Percentiles rank a stretch among this genome's conserved stretches.
These are phyloP conservation scores for Ogataea corticis DNA, from an alignment of 805 yeast genomes.

Conservation along the genomic window DNA sequence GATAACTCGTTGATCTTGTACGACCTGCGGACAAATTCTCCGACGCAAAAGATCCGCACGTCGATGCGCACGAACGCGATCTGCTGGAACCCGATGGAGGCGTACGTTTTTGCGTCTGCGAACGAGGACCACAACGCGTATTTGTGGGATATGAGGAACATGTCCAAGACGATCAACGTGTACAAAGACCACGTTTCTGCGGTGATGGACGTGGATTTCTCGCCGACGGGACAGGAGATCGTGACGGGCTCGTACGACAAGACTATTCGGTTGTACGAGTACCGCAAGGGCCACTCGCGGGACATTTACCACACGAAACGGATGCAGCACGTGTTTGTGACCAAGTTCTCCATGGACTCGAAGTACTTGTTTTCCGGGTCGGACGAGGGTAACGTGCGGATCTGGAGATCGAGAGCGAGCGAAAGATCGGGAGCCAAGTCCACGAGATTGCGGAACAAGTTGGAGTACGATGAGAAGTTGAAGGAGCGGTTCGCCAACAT, in stretches of 20 bases:
- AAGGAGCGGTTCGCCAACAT: slow-evolving; percentile 90
- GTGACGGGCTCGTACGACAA: slow-evolving; percentile 96
- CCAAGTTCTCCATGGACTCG: slow-evolving; percentile 84
- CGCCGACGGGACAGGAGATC: slow-evolving; percentile 95
- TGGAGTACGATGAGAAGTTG: slow-evolving; percentile 88
- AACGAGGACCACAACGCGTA: slow-evolving; percentile 94
- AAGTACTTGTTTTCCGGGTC: slow-evolving; percentile 86
- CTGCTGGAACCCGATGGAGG: slow-evolving; percentile 98
- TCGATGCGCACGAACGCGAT: slow-evolving; percentile 80
- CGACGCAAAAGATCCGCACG: slow-evolving; percentile 87
- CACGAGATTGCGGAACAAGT: slow-evolving; percentile 72
- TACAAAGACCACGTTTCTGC: slow-evolving; percentile 96
- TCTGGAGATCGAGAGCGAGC: slow-evolving; percentile 89
- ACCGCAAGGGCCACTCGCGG: slow-evolving; percentile 81
- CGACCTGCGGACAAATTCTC: slow-evolving; percentile 87
- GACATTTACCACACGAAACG: slow-evolving; percentile 96
- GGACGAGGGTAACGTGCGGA: slow-evolving; percentile 91
- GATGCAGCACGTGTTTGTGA: slow-evolving; percentile 92
- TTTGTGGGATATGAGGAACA: slow-evolving; percentile 94
- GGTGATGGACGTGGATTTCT: slow-evolving; percentile 89
- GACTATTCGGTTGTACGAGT: slow-evolving; percentile 77
- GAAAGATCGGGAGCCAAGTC: slow-evolving; percentile 83
- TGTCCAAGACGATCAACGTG: slow-evolving; percentile 77
- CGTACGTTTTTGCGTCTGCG: slow-evolving; percentile 88
- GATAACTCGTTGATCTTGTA: slow-evolving; percentile 90